Evolutionary conservation across 148 eudicot species (phyloP), one percentile per base, ranked within the genome.

Genomic region (Limonium bicolor): DNA sequence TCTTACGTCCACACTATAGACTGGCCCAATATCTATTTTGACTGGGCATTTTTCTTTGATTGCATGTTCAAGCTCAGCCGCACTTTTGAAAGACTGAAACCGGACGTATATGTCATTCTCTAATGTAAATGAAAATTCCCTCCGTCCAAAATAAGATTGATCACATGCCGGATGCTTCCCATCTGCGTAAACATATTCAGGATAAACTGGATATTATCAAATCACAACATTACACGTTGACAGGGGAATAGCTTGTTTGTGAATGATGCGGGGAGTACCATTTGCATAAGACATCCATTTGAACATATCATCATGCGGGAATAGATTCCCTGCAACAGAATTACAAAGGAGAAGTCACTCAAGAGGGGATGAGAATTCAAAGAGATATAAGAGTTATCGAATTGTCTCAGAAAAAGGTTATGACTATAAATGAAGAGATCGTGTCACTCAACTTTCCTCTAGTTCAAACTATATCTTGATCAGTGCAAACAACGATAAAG

Each of bases 11-110:
- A 85, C 87, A 53, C 73, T 92, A 48, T 78, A 85, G 21, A 92
- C 88, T 20, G 99, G 78, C 10, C 99, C 99, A 53, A 92, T 85
- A 63, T 92, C 99, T n/a, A 92, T 85, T 70, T 92, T 92, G 51
- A 69, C 64, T 21, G 99, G 99, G 54, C 76, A 78, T 57, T 92
- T 73, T 31, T 78, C 80, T 60, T 81, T 92, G 54, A 92, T 84
- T 19, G 88, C 62, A 34, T 56, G 76, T 66, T 78, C 88, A 44
- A 92, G 60, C 56, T 92, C 99, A 36, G 74, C 48, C 27, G 64
- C 78, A 56, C 51, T 65, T 47, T 76, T 69, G 58, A 85, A 85
- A 12, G 99, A 85, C 57, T 78, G 93, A 61, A 51, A 92, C 19
- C 95, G 74, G 50, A 92, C 27, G 47, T 71, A 92, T 53, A 85